A percentile compares a stretch with the other conserved stretches of the same genome.
Evolutionary conservation across 495 filamentous ascomycete genomes (phyloP).

Genomic region (Penicillium egyptiacum): DNA sequence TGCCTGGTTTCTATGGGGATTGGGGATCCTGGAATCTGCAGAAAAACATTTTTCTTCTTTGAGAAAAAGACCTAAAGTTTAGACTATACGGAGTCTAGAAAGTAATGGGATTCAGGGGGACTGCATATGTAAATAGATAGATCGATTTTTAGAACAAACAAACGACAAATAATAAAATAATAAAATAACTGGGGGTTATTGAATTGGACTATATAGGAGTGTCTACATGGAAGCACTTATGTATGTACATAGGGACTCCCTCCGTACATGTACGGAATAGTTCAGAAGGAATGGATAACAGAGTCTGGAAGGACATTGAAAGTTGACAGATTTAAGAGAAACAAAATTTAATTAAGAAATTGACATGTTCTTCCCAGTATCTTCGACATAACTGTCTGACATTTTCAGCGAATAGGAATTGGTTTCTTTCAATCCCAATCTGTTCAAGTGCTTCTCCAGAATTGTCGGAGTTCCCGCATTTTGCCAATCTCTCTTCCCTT

Average conservation of each 20-base stretch:
- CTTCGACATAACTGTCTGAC: too few species aligned
- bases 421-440: background rate
- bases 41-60: background rate
- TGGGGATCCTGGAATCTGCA: constrained; percentile 15
- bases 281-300: too few species aligned
- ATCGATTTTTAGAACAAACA: background rate
- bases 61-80: background rate
- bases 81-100: background rate
- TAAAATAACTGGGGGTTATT: too few species aligned
- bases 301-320: too few species aligned
- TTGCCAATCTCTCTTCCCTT: constrained; percentile 32
- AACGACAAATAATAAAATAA: too few species aligned
- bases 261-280: too few species aligned
- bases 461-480: constrained; percentile 18
- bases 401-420: background rate
- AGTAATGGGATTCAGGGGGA: background rate
- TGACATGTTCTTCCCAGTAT: too few species aligned
- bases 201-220: too few species aligned
- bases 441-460: constrained; percentile 8
- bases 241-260: too few species aligned
- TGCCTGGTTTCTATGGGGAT: constrained; percentile 20
- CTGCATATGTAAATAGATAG: background rate
- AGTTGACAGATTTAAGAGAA: too few species aligned
- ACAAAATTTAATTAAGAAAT: too few species aligned
- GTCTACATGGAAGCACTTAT: too few species aligned